Base-by-base conservation (phyloP, 768 basidiomycete species). In the Tricholoma terreum region DNA sequence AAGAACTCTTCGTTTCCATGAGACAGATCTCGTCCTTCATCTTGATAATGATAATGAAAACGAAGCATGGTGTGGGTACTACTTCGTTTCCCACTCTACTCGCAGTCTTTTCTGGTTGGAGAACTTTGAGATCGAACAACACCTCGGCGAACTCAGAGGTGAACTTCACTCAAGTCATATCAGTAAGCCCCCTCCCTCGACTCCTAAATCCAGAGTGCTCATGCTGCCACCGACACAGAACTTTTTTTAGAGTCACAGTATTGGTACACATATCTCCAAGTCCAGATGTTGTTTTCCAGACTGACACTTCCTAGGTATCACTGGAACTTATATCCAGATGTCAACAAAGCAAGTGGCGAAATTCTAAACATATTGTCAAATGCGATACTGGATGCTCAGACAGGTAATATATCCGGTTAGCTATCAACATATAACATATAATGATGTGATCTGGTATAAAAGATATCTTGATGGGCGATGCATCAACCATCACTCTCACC, bases 81-180 rank as follows among this genome's bases (percentile, higher is more conserved):
- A 81, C 61, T 78, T 76, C 55, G 77, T 72, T 30, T 69, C 75
- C 54, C 74, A 75, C 31, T 14, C 55, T 1, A 63, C 63, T 2
- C 68, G 76, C 34, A 61, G 64, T 34, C 54, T 80, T 12, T 80
- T 81, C 60, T 81, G 80, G 80, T 52, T 80, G n/a, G 68, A 79
- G 31, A 59, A 64, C 1, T 77, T 70, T 58, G 63, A 72, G 0
- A 67, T 69, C 4, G 50, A 50, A 6, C 54, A 59, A 2, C 56
- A 54, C 15, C 59, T 57, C 46, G 45, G 33, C 58, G 61, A 69
- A 19, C 69, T 60, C 0, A 61, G 60, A 22, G 73, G 68, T 11
- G 69, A 72, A 1, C 56, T 68, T 8, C 34, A 59, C 2, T 58
- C 64, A 33, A 63, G 64, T 7, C 67, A 70, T 54, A 59, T 71